Conservation (phyloP, 179 eudicot genomes). For the Nepenthes alata region DNA sequence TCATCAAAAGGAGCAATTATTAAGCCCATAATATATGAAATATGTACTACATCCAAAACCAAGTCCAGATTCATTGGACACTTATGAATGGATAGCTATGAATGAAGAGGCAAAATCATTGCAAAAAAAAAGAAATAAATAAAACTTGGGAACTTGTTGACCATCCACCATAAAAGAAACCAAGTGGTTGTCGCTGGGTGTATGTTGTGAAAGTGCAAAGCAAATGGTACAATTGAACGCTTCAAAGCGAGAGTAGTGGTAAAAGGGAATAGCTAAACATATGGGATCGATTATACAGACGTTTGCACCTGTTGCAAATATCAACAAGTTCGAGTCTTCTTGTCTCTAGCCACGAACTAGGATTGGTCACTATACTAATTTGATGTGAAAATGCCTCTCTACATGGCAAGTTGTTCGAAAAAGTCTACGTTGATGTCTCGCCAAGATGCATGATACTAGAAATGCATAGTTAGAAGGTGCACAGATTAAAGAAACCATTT, state of each 20-base stretch:
- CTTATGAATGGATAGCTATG: too few relatives aligned
- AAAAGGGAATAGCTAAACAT: background rate
- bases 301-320: background rate
- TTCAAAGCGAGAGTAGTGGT: background rate
- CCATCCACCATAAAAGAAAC: background rate
- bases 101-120: background rate
- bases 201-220: background rate
- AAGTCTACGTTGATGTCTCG: background rate
- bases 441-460: background rate
- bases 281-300: background rate
- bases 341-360: background rate
- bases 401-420: background rate
- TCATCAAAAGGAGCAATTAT: background rate
- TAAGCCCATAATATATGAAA: too few relatives aligned
- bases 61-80: too few relatives aligned
- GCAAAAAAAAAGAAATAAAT: background rate
- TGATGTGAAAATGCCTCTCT: conserved; percentile 1
- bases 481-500: background rate
- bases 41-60: too few relatives aligned
- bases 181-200: background rate
- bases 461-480: background rate
- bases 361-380: background rate
- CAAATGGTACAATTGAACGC: background rate
- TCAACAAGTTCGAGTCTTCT: background rate
- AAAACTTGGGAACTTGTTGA: background rate